phyloP scores from a whole-genome alignment of 2,329 filamentous ascomycete genomes.

The Chaetomiaceae sp. region DNA sequence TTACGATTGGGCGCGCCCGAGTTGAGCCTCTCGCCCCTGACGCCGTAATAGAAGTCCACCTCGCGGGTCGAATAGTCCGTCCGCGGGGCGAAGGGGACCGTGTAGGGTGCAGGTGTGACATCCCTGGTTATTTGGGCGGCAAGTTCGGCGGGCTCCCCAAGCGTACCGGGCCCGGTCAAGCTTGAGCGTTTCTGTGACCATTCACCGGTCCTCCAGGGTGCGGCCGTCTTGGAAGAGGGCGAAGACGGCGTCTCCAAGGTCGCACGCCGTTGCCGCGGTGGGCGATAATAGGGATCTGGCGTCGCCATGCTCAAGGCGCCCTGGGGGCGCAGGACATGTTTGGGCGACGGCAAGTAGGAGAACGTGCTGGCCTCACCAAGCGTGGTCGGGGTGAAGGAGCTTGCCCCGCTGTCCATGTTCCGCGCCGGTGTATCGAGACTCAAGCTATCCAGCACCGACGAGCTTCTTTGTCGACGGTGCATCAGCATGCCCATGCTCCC shows the following conservation, averaged over 20 bases:
- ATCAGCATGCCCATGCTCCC: constrained; percentile 53
- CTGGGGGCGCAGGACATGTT: constrained; percentile 38
- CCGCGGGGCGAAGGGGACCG: constrained; percentile 50
- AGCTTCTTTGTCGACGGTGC: constrained; percentile 46
- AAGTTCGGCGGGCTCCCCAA: constrained; percentile 38
- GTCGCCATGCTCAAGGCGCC: constrained; percentile 32
- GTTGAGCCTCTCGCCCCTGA: constrained; percentile 81
- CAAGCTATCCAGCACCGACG: constrained; percentile 51
- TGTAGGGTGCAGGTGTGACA: constrained; percentile 41
- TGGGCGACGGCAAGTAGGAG: constrained; percentile 62
- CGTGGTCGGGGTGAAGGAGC: constrained; percentile 68
- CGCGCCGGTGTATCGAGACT: constrained; percentile 39
- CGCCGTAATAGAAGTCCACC: constrained; percentile 94
- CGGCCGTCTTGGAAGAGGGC: constrained; percentile 33
- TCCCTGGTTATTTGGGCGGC: constrained; percentile 41
- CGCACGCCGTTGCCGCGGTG: constrained; percentile 57
- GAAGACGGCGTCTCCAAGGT: constrained; percentile 47
- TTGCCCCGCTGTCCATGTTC: constrained; percentile 54
- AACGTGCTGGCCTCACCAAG: constrained; percentile 66
- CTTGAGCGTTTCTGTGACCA: constrained; percentile 37
- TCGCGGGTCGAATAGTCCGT: constrained; percentile 91
- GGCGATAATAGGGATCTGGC: constrained; percentile 82
- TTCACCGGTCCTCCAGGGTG: constrained; percentile 37
- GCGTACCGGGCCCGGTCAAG: constrained; percentile 30
- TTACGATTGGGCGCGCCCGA: constrained; percentile 77